Percentiles rank a stretch among this genome's conserved stretches.
Evolutionary conservation across 2,329 filamentous ascomycete genomes (phyloP).

Genomic region (Diplodia mutila): DNA sequence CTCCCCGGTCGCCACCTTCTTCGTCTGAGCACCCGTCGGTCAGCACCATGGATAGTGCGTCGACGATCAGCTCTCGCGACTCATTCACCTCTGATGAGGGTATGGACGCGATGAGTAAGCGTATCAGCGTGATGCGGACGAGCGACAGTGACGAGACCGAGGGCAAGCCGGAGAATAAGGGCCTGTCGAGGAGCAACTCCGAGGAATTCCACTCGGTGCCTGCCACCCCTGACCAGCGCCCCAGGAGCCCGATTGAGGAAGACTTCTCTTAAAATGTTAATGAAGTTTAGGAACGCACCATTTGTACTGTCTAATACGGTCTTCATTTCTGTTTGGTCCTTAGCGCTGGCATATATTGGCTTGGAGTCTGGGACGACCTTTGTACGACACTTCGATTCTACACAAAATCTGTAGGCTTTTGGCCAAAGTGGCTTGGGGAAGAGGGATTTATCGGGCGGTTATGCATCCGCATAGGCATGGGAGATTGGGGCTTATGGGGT

Average conservation of each 20-base stretch:
- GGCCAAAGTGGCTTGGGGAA: background rate
- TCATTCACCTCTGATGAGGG: constrained; percentile 39
- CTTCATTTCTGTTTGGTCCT: constrained; percentile 6
- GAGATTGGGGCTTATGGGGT: background rate
- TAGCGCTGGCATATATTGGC: constrained; percentile 20
- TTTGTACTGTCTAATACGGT: constrained; percentile 19
- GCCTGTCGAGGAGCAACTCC: constrained; percentile 36
- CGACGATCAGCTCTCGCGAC: constrained; percentile 37
- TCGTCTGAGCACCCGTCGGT: constrained; percentile 20
- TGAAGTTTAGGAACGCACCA: constrained; percentile 4
- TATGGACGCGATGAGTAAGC: constrained; percentile 17
- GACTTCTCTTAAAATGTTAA: constrained; percentile 12
- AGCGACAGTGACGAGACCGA: constrained; percentile 33
- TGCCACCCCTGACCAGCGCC: constrained; percentile 37
- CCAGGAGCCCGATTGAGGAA: constrained; percentile 11
- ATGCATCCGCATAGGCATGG: constrained; percentile 11
- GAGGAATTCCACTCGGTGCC: constrained; percentile 50
- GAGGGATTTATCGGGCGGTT: constrained; percentile 1
- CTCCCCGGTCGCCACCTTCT: constrained; percentile 38
- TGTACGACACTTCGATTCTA: constrained; percentile 19
- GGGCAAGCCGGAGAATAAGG: constrained; percentile 30
- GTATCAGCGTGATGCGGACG: constrained; percentile 13
- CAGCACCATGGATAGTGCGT: constrained; percentile 35
- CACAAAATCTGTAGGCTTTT: background rate
- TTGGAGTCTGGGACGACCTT: constrained; percentile 18